Evolutionary conservation across 495 filamentous ascomycete genomes (phyloP), one percentile per base, ranked within the genome.

Genomic region (Talaromyces ruber): DNA sequence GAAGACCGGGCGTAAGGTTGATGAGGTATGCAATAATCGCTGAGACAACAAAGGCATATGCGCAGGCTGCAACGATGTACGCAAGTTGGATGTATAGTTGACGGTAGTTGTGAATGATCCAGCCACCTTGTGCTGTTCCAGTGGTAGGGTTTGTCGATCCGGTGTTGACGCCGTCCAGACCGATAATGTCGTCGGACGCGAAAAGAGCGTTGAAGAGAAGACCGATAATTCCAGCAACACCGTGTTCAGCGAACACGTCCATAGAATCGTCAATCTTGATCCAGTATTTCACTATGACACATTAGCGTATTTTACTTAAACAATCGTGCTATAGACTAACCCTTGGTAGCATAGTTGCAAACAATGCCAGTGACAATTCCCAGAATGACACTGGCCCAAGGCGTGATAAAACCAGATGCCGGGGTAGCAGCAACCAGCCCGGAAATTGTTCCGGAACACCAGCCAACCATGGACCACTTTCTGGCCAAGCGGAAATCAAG

Each of bases 381-480:
- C 39, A 97, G 83, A 63, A 93, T 74, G 65, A 98, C 84, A 66
- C 88, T 89, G 18, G 86, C 93, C 89, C 94, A 97, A 11, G 94
- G 92, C 30, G 90, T 84, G 70, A 98, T 89, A 76, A 85, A 90
- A 59, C 91, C 91, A 26, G 90, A 91, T 7, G 91, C 91, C 7
- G 91, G 91, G n/a, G 91, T 95, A 14, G 92, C 92, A 58, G 91
- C 91, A 28, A 98, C 94, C 28, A 95, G 85, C 56, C 91, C 91
- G 0, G 89, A 91, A 71, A 95, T 95, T 65, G 88, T 86, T 53
- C 94, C 94, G 25, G 94, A 98, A 76, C 94, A 98, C 90, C 94
- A 97, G 59, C 94, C 94, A 67, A 98, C 94, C 83, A 98, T 96
- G 2, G 93, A 97, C 94, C 94, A 98, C 80, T 98, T 98, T 72